Conservation (phyloP, 441 rosid species). For the Jatropha podagrica region DNA sequence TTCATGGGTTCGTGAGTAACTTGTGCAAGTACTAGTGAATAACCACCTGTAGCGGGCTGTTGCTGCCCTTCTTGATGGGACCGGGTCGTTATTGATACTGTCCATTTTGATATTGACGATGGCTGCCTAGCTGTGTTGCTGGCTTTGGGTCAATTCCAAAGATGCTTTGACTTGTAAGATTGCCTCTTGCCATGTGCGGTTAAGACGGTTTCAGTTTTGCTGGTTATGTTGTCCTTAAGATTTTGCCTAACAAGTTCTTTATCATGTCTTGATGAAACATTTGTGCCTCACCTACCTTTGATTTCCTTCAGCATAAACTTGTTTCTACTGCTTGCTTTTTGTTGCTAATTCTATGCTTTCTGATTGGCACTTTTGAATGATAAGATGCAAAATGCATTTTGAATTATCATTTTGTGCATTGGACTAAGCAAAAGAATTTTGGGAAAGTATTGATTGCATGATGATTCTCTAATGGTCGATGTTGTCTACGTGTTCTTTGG, state of each 20-base stretch:
- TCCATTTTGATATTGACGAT: slow-evolving; percentile 27
- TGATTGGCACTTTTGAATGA: not conserved
- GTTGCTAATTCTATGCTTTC: too few relatives aligned
- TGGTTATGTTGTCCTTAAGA: not conserved
- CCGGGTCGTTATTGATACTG: slow-evolving; percentile 11
- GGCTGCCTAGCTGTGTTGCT: slow-evolving; percentile 29
- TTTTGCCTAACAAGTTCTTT: not conserved
- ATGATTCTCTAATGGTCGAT: not conserved
- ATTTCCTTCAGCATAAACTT: not conserved
- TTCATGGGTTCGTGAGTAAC: slow-evolving; percentile 32
- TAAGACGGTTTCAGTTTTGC: slow-evolving; percentile 1
- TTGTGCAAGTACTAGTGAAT: slow-evolving; percentile 29
- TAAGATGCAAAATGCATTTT: not conserved
- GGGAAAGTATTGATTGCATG: not conserved
- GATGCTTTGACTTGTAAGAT: slow-evolving; percentile 23
- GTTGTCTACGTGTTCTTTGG: not conserved
- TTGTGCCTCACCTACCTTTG: not conserved
- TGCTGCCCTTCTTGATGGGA: slow-evolving; percentile 43
- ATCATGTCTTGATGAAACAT: not conserved
- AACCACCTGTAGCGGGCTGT: slow-evolving; percentile 37
- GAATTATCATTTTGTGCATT: not conserved
- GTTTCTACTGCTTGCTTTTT: not conserved
- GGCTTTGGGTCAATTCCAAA: slow-evolving; percentile 24
- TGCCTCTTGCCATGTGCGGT: slow-evolving; percentile 13
- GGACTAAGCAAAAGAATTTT: not conserved